Conservation (phyloP, 2,329 filamentous ascomycete species). For the Acarospora socialis region DNA sequence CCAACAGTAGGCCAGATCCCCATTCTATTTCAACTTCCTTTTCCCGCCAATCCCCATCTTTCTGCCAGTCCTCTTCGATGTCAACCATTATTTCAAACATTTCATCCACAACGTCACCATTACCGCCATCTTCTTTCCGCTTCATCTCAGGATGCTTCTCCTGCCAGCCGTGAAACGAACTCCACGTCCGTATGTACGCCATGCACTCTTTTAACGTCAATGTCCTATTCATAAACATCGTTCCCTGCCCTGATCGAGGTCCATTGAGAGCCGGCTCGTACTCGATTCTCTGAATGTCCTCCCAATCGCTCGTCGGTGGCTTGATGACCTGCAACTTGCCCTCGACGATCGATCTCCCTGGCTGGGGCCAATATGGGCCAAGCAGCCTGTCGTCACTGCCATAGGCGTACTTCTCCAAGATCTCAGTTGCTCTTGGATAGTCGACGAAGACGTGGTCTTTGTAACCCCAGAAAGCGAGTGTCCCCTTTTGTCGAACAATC, state of each 20-base stretch:
- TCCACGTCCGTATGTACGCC: slow-evolving; percentile 48
- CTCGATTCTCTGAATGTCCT: slow-evolving; percentile 37
- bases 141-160: slow-evolving; percentile 38
- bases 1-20: slow-evolving; percentile 47
- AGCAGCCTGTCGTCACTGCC: slow-evolving; percentile 35
- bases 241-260: slow-evolving; percentile 27
- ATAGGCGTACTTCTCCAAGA: slow-evolving; percentile 44
- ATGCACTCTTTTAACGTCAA: slow-evolving; percentile 45
- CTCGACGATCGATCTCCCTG: slow-evolving; percentile 42
- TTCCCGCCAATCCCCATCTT: slow-evolving; percentile 36
- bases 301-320: slow-evolving; percentile 39
- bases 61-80: slow-evolving; percentile 39
- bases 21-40: slow-evolving; percentile 44
- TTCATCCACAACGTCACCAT: slow-evolving; percentile 47
- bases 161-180: slow-evolving; percentile 44
- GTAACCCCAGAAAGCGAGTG: slow-evolving; percentile 53
- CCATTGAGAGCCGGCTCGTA: slow-evolving; percentile 42
- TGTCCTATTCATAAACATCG: slow-evolving; percentile 38
- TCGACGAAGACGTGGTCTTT: slow-evolving; percentile 48
- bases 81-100: slow-evolving; percentile 45
- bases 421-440: slow-evolving; percentile 35
- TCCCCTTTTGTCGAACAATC: slow-evolving; percentile 40
- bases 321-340: slow-evolving; percentile 37
- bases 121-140: slow-evolving; percentile 38
- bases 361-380: slow-evolving; percentile 47